Percentiles rank a stretch among this genome's conserved stretches.
Evolutionary conservation across 2,329 filamentous ascomycete genomes (phyloP).

Genomic region (Magnaporthiopsis poae): DNA sequence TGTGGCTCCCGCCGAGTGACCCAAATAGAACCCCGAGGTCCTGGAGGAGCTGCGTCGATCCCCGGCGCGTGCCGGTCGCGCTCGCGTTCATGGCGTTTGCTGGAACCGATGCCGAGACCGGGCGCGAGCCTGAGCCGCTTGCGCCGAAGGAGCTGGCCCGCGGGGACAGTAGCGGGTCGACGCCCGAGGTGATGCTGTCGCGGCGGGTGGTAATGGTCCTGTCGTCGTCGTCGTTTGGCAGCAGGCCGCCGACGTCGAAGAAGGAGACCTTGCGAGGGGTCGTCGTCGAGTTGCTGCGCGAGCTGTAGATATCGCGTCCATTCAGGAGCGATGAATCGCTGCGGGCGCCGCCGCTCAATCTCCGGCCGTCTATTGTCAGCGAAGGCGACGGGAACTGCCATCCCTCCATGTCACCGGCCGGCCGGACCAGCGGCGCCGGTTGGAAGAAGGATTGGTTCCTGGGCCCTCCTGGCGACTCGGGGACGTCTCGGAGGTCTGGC

Average conservation of each 20-base stretch:
- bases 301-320: slow-evolving; percentile 21
- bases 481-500: slow-evolving; percentile 36
- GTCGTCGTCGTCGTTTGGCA: slow-evolving; percentile 34
- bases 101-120: slow-evolving; percentile 14
- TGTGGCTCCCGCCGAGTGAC: slow-evolving; percentile 20
- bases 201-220: slow-evolving; percentile 20
- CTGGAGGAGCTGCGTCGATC: slow-evolving; percentile 48
- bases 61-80: slow-evolving; percentile 36
- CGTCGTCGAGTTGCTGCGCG: slow-evolving; percentile 29
- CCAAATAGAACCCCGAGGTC: slow-evolving; percentile 45
- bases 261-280: slow-evolving; percentile 60
- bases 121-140: slow-evolving; percentile 28
- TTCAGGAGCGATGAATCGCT: slow-evolving; percentile 32
- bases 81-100: slow-evolving; percentile 34
- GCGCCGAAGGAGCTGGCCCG: not conserved
- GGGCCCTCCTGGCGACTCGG: slow-evolving; percentile 14
- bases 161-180: slow-evolving; percentile 1
- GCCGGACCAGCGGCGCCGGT: slow-evolving; percentile 26
- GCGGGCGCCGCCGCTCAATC: slow-evolving; percentile 19
- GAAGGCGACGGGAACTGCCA: slow-evolving; percentile 35
- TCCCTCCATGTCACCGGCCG: slow-evolving; percentile 28
- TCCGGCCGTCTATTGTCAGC: slow-evolving; percentile 18
- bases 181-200: slow-evolving; percentile 16
- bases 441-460: slow-evolving; percentile 17
- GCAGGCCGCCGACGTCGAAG: slow-evolving; percentile 72